Conservation (phyloP, 164 flowering plant genomes). For the Umbilicus rupestris region DNA sequence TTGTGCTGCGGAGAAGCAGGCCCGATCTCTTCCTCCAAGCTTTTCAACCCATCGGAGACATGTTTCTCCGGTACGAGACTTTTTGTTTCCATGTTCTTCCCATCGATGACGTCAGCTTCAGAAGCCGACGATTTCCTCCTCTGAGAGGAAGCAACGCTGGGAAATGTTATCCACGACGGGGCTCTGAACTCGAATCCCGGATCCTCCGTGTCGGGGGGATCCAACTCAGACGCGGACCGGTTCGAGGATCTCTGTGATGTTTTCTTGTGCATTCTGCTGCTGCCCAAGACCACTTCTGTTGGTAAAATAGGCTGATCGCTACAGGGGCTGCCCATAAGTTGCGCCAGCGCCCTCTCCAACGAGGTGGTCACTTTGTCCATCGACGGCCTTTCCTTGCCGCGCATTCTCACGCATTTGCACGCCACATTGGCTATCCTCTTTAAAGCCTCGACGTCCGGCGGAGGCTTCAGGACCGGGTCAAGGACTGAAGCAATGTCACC, state of each 20-base stretch:
- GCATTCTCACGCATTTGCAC: constrained; percentile 84
- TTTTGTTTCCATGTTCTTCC: constrained; percentile 32
- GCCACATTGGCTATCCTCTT: constrained; percentile 73
- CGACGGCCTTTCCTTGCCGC: constrained; percentile 93
- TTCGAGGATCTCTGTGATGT: constrained; percentile 70
- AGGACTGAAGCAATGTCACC: constrained; percentile 54
- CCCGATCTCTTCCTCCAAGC: constrained; percentile 85
- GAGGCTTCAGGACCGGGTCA: constrained; percentile 63
- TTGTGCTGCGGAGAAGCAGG: constrained; percentile 86
- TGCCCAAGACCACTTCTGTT: constrained; percentile 85
- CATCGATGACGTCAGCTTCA: constrained; percentile 55
- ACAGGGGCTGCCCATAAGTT: constrained; percentile 79
- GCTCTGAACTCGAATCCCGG: constrained; percentile 79
- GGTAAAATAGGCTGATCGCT: constrained; percentile 84
- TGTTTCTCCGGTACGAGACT: constrained; percentile 25
- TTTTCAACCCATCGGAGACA: constrained; percentile 48
- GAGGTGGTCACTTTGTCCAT: constrained; percentile 95
- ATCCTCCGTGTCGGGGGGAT: constrained; percentile 57
- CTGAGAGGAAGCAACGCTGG: constrained; percentile 86
- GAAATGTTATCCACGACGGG: constrained; percentile 96
- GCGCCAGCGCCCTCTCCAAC: constrained; percentile 71
- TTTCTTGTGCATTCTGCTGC: constrained; percentile 86
- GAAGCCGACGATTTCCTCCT: constrained; percentile 88
- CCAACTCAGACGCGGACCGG: constrained; percentile 50
- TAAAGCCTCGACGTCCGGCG: constrained; percentile 60